Evolutionary conservation across 495 filamentous ascomycete genomes (phyloP).

Genomic region (Xylaria flabelliformis): DNA sequence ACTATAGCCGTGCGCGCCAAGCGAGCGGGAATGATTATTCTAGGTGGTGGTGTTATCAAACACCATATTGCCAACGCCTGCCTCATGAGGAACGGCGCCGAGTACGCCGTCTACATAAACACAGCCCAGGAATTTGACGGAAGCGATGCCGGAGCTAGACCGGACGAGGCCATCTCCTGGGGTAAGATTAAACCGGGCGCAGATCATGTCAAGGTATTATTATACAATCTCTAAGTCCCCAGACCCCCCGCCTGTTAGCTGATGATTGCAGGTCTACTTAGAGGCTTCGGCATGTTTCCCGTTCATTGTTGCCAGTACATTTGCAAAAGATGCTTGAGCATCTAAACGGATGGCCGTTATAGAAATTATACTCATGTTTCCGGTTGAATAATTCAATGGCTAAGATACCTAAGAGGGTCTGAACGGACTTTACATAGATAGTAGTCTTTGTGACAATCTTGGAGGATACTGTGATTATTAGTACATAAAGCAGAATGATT

Average conservation of each 20-base stretch:
- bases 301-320: slow-evolving; percentile 92
- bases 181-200: slow-evolving; percentile 93
- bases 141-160: slow-evolving; percentile 92
- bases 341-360: neutral
- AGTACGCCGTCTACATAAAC: slow-evolving; percentile 96
- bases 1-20: slow-evolving; percentile 84
- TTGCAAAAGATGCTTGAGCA: slow-evolving; percentile 65
- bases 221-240: neutral
- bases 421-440: neutral
- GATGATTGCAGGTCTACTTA: slow-evolving; percentile 70
- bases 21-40: slow-evolving; percentile 88
- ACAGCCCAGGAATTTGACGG: slow-evolving; percentile 97
- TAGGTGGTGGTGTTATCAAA: slow-evolving; percentile 92
- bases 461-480: neutral
- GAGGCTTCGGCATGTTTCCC: slow-evolving; percentile 94
- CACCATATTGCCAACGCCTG: slow-evolving; percentile 98
- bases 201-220: slow-evolving; percentile 79
- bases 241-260: slow-evolving; percentile 22
- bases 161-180: slow-evolving; percentile 97
- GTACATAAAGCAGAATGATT: neutral
- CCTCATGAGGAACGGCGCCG: slow-evolving; percentile 95
- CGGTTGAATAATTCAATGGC: neutral
- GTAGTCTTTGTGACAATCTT: neutral
- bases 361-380: neutral
- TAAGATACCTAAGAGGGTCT: neutral